Evolutionary conservation across 129 eudicot species (phyloP).

Genomic region (Heracleum sosnowskyi): DNA sequence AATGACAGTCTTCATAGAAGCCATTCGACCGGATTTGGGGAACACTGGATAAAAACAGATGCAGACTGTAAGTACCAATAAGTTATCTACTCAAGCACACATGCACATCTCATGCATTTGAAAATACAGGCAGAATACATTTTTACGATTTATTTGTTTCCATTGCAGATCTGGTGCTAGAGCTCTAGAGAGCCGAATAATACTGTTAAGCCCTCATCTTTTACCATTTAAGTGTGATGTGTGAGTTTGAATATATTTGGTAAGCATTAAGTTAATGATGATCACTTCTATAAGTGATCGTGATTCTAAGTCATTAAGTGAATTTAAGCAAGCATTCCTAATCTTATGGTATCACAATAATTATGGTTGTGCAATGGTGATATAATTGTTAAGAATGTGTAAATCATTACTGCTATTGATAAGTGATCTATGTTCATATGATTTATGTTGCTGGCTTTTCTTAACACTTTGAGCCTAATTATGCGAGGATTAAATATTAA

Average conservation of each 20-base stretch:
- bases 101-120: background rate
- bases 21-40: slow-evolving; percentile 28
- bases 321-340: slow-evolving; percentile 10
- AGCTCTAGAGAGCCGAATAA: slow-evolving; percentile 41
- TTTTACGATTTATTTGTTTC: slow-evolving; percentile 13
- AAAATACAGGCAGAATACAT: background rate
- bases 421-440: too few species aligned
- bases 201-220: slow-evolving; percentile 4
- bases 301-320: background rate
- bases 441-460: too few species aligned
- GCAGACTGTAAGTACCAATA: slow-evolving; percentile 58
- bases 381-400: background rate
- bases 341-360: slow-evolving; percentile 13
- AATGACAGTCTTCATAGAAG: slow-evolving; percentile 13
- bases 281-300: slow-evolving; percentile 8
- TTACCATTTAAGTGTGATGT: slow-evolving; percentile 1
- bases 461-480: too few species aligned
- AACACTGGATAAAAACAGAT: slow-evolving; percentile 70
- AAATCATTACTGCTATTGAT: background rate
- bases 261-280: background rate
- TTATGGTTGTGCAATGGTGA: background rate
- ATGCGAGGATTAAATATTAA: too few species aligned
- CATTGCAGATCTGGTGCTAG: slow-evolving; percentile 60
- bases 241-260: slow-evolving; percentile 21
- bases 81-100: background rate